phyloP scores from a whole-genome alignment of 2,329 filamentous ascomycete genomes.

The Nothopassalora personata region DNA sequence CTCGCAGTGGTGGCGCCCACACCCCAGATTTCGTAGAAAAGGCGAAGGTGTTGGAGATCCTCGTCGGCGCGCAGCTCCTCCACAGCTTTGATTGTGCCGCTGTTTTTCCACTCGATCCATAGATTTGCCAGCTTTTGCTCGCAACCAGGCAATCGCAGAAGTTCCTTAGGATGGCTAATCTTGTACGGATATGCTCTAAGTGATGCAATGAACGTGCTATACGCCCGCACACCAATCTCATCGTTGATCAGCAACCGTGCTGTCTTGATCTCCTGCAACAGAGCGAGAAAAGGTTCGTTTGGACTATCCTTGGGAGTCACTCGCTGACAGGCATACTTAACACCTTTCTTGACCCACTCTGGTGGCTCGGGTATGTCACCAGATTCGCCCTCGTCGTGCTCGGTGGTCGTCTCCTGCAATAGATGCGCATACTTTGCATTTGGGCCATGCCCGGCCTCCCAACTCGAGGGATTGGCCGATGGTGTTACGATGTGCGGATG shows the following conservation, averaged over 20 bases:
- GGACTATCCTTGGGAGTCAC: constrained; percentile 63
- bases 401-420: constrained; percentile 67
- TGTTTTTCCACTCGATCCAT: constrained; percentile 67
- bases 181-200: constrained; percentile 72
- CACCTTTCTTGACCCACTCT: constrained; percentile 59
- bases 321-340: constrained; percentile 74
- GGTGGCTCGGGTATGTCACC: constrained; percentile 60
- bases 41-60: constrained; percentile 57
- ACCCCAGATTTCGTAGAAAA: constrained; percentile 88
- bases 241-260: constrained; percentile 68
- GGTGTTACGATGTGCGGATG: constrained; percentile 13
- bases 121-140: constrained; percentile 71
- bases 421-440: constrained; percentile 43
- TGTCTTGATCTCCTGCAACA: constrained; percentile 68
- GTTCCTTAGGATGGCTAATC: constrained; percentile 42
- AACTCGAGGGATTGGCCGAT: constrained; percentile 18
- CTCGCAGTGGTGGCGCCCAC: constrained; percentile 76
- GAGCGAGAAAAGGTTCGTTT: constrained; percentile 68
- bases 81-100: constrained; percentile 56
- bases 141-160: constrained; percentile 65
- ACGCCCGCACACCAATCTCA: constrained; percentile 74
- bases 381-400: constrained; percentile 56
- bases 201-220: constrained; percentile 78
- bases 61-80: constrained; percentile 59
- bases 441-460: constrained; percentile 29